Base-by-base conservation (phyloP, 176 grass and related monocot genomes). In the Bolboschoenus planiculmis region DNA sequence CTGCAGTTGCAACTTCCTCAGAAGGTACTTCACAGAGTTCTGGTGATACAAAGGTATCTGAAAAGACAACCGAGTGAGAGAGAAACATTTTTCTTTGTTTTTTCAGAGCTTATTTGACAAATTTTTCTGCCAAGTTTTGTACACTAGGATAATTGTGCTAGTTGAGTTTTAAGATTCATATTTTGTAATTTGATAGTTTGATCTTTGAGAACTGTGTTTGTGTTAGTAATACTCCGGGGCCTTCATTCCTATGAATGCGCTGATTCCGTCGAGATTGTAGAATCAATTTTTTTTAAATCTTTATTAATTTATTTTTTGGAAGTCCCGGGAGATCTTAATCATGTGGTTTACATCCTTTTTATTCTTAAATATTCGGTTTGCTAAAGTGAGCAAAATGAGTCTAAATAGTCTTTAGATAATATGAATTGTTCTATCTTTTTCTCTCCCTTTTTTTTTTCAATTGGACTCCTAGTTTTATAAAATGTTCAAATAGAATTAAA, bases 61-160 rank as follows among this genome's bases (percentile, higher is more conserved):
- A 89, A 73, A 93, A 86, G 74, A 34, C 13, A 1, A 81, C 92
- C 2, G 35, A 71, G 63, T 36, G 8, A 89, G 68, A 24, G 68
- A 80, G 84, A 55, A 92, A 76, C 43, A 51, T 51, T 76, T 26
- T 51, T 29, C 44, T 76, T 51, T 62, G 35, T 46, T 64, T 46
- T 76, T 50, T 51, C 26, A 26, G 42, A 51, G 24, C 26, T 53
- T 53, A 53, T 53, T 10, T 10, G 50, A 53, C 50, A 65, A 63
- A 33, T 7, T 66, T 44, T 71, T 71, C 68, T 46, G 20, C 67
- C 7, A 43, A 76, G 72, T 76, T 76, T 76, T 76, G 72, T 76
- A 76, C 42, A 18, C 46, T 76, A 76, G 72, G 72, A 50, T 29
- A 76, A 29, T 47, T 33, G 13, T 51, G 26, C 42, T 76, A 47